Evolutionary conservation across 2,329 filamentous ascomycete species (phyloP), one percentile per base, ranked within the genome.

Genomic region (Aspergillus awamori): DNA sequence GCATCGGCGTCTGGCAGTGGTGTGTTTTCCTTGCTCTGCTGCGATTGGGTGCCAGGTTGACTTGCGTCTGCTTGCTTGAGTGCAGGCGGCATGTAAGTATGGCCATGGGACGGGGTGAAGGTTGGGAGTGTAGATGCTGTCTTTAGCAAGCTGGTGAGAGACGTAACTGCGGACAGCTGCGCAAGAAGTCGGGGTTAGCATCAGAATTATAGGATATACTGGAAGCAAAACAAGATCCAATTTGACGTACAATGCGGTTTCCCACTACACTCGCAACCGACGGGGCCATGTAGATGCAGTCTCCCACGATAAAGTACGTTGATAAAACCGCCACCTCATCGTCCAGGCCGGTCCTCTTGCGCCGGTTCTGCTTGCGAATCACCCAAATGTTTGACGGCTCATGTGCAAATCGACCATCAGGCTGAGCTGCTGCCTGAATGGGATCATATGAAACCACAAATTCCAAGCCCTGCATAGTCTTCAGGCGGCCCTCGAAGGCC

Each of bases 291-390:
- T 85, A 86, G 45, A 89, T 81, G 53, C 80, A 81, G 57, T 86
- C 83, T 1, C 84, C 85, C n/a, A 87, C 80, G 8, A 87, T 79
- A 69, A 85, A 89, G 72, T 85, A 89, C 2, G 84, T 86, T 11
- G 80, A 83, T 51, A 87, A 74, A 5, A 85, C 77, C 28, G 79
- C 80, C 28, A 85, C 77, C 59, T 85, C 81, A 70, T 83, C 81
- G 39, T 80, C 75, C 61, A 72, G 63, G 2, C 76, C 76, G 15
- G 66, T 69, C 30, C 73, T 73, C 67, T 83, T 82, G 60, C 77
- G 76, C 52, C 84, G 76, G 57, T 76, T 77, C 70, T 88, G 86
- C 67, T 87, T 87, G 63, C 86, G 81, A 57, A 89, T 84, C 2
- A 87, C 81, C 83, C 84, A 89, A 38, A 87, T 77, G 61, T 81